Percentiles rank a stretch among this genome's conserved stretches.
These are phyloP conservation scores for Aspergillus fijiensis DNA, from an alignment of 2,329 filamentous ascomycete genomes.

Conservation along the genomic window DNA sequence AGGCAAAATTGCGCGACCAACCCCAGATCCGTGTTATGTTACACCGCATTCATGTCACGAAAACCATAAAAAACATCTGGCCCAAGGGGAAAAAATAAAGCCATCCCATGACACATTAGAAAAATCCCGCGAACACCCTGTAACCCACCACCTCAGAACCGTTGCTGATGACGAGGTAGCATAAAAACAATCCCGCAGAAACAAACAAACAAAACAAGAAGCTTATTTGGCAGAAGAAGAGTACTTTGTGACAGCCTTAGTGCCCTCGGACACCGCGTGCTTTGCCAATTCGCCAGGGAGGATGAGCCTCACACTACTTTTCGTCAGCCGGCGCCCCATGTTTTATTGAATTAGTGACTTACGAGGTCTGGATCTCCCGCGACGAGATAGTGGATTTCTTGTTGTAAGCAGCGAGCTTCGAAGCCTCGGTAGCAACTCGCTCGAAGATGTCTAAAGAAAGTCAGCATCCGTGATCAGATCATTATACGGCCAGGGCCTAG, in stretches of 20 bases:
- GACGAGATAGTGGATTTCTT: constrained; percentile 99
- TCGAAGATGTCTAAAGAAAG: constrained; percentile 85
- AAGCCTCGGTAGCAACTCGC: constrained; percentile 96
- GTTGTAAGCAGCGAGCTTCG: constrained; percentile 99
- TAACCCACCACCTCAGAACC: constrained; percentile 47
- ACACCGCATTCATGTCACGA: constrained; percentile 46
- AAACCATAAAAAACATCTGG: constrained; percentile 44
- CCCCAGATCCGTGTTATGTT: constrained; percentile 47
- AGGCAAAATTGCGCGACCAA: constrained; percentile 31
- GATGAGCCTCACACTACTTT: constrained; percentile 77
- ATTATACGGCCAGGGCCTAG: background rate
- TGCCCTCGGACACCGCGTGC: constrained; percentile 98
- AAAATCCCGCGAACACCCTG: constrained; percentile 47
- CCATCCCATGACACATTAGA: constrained; percentile 51
- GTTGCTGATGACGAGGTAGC: constrained; percentile 43
- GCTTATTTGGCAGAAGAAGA: constrained; percentile 98
- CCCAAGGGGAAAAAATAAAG: constrained; percentile 41
- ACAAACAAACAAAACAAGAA: constrained; percentile 53
- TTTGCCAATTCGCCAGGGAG: constrained; percentile 98
- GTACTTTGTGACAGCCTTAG: constrained; percentile 99
- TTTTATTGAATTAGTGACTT: constrained; percentile 33
- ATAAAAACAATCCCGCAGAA: constrained; percentile 51
- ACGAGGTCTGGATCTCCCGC: constrained; percentile 98
- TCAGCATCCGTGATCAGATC: background rate
- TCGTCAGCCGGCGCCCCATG: constrained; percentile 27